A percentile compares a stretch with the other conserved stretches of the same genome.
phyloP scores from a whole-genome alignment of 192 early-diverging fungal species.

The Thoreauomyces humboldtii region DNA sequence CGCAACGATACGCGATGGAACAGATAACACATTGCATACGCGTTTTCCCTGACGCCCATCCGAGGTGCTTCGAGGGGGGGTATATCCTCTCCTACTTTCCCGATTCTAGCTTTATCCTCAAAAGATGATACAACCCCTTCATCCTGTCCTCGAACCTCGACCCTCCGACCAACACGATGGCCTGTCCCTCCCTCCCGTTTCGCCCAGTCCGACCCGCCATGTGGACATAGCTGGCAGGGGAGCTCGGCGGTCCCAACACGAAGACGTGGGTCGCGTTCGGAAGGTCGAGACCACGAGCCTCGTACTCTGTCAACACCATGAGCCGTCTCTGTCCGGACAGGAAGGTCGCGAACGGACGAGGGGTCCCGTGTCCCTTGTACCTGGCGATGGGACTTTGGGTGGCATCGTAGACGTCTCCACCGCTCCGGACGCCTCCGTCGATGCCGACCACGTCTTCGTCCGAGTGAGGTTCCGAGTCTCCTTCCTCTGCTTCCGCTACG shows the following conservation, averaged over 20 bases:
- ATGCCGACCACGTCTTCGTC: background rate
- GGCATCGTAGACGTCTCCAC: background rate
- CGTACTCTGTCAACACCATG: slow-evolving; percentile 52
- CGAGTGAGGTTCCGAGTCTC: background rate
- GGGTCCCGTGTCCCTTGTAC: background rate
- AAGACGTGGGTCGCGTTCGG: slow-evolving; percentile 76
- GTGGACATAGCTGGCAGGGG: slow-evolving; percentile 72
- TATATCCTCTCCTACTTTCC: background rate
- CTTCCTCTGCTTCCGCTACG: background rate
- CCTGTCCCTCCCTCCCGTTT: slow-evolving; percentile 57
- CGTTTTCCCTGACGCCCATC: too few species aligned
- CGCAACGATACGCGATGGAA: too few species aligned
- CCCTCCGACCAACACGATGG: slow-evolving; percentile 20
- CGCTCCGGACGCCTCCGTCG: background rate
- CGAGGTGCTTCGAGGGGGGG: too few species aligned
- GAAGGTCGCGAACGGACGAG: slow-evolving; percentile 19
- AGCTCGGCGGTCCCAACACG: slow-evolving; percentile 74
- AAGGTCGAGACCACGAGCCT: slow-evolving; percentile 82
- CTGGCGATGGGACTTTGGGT: background rate
- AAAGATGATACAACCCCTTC: slow-evolving; percentile 10
- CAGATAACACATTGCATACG: too few species aligned
- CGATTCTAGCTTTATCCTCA: slow-evolving; percentile 12
- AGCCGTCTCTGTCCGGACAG: background rate
- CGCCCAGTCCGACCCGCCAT: slow-evolving; percentile 85
- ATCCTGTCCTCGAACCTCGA: slow-evolving; percentile 10